These are phyloP conservation scores for Eleusine coracana DNA, from an alignment of 176 grass and related monocot genomes.

Conservation along the genomic window DNA sequence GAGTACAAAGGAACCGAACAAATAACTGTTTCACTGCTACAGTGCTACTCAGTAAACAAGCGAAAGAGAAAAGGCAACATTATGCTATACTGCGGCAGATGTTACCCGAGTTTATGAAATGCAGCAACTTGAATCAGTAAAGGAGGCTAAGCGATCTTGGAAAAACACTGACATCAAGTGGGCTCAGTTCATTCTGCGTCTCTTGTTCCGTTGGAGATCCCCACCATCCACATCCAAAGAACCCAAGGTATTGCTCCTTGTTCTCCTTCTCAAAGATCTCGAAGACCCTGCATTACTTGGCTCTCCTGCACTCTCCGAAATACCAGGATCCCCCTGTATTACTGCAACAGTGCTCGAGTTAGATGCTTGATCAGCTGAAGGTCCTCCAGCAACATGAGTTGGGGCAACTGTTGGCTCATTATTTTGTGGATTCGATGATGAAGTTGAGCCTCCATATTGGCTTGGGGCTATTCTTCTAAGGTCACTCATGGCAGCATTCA, in stretches of 20 bases:
- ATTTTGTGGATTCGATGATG: slow-evolving; percentile 58
- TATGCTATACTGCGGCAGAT: slow-evolving; percentile 32
- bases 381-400: slow-evolving; percentile 47
- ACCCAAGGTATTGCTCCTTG: slow-evolving; percentile 60
- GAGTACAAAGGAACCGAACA: slow-evolving; percentile 25
- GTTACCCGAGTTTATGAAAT: slow-evolving; percentile 33
- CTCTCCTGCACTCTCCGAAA: slow-evolving; percentile 41
- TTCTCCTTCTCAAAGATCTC: slow-evolving; percentile 66
- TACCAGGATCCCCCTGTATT: slow-evolving; percentile 70
- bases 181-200: slow-evolving; percentile 77
- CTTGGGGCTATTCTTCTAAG: slow-evolving; percentile 73
- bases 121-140: slow-evolving; percentile 36
- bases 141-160: neutral
- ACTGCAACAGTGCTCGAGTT: slow-evolving; percentile 87
- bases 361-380: slow-evolving; percentile 78
- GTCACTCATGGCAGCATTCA: slow-evolving; percentile 63
- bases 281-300: slow-evolving; percentile 73
- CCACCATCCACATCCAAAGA: slow-evolving; percentile 82
- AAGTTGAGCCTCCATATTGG: slow-evolving; percentile 65
- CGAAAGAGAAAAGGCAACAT: slow-evolving; percentile 10
- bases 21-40: slow-evolving; percentile 22
- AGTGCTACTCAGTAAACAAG: slow-evolving; percentile 24
- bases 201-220: slow-evolving; percentile 61
- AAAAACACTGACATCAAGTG: slow-evolving; percentile 17
- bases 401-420: slow-evolving; percentile 41